Evolutionary conservation across 2,329 filamentous ascomycete species (phyloP).

Genomic region (Claviceps humidiphila): DNA sequence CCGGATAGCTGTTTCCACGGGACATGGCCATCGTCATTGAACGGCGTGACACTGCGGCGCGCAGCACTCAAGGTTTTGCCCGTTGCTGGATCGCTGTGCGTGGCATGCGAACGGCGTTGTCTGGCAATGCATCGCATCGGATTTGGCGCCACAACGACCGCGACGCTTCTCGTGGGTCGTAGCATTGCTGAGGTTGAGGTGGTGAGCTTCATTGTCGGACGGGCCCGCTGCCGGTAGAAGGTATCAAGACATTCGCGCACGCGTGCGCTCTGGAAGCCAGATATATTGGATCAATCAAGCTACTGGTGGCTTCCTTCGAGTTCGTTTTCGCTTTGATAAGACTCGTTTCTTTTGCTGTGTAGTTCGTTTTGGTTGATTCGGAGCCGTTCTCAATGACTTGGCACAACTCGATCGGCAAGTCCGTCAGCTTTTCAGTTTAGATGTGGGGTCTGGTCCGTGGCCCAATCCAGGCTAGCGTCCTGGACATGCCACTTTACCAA

Average conservation of each 20-base stretch:
- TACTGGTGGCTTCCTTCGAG: constrained; percentile 4
- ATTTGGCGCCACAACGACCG: constrained; percentile 7
- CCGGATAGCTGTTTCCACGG: constrained; percentile 66
- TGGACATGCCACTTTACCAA: constrained; percentile 30
- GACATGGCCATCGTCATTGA: constrained; percentile 74
- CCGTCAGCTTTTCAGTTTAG: neutral
- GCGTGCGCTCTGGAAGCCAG: too few species aligned
- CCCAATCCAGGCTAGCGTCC: constrained; percentile 22
- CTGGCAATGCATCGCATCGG: neutral
- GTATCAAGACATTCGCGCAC: neutral
- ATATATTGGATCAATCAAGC: neutral
- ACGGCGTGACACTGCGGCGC: constrained; percentile 62
- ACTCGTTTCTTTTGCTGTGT: neutral
- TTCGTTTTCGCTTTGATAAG: neutral
- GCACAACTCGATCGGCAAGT: neutral
- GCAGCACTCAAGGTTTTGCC: constrained; percentile 29
- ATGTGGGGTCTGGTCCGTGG: constrained; percentile 14
- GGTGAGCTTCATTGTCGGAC: constrained; percentile 33
- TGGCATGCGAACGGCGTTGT: constrained; percentile 38
- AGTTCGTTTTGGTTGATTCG: neutral
- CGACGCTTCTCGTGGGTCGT: constrained; percentile 19
- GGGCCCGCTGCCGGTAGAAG: constrained; percentile 20
- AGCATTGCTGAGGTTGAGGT: constrained; percentile 17
- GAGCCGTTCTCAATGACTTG: neutral
- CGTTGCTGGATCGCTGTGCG: constrained; percentile 34